Evolutionary conservation across 2,329 filamentous ascomycete genomes (phyloP).

Genomic region (Fusarium aywerte): DNA sequence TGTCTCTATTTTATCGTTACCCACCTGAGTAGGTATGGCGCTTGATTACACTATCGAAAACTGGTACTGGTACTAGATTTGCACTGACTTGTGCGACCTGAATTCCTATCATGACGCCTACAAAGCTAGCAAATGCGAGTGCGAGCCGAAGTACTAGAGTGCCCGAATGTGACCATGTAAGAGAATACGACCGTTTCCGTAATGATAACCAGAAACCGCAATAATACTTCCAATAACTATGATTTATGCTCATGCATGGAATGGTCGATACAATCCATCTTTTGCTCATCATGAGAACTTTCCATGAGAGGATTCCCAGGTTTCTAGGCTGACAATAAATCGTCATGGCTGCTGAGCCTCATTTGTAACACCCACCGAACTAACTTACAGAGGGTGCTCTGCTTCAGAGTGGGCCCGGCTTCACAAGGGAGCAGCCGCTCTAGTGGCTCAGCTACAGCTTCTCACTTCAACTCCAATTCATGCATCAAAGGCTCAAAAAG

Average conservation of each 20-base stretch:
- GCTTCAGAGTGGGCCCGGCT: conserved; percentile 18
- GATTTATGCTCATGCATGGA: too few relatives aligned
- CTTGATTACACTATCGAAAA: background rate
- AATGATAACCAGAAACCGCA: background rate
- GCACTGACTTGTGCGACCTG: conserved; percentile 4
- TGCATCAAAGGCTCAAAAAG: background rate
- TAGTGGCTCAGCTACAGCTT: conserved; percentile 16
- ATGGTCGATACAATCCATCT: background rate
- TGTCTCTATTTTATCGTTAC: too few relatives aligned
- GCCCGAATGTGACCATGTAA: background rate
- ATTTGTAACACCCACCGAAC: background rate
- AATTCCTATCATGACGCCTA: conserved; percentile 32
- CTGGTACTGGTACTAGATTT: conserved; percentile 5
- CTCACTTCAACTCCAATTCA: conserved; percentile 6
- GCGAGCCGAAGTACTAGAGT: background rate
- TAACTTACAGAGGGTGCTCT: background rate
- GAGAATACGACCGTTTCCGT: background rate
- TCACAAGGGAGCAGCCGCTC: conserved; percentile 16
- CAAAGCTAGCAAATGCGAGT: conserved; percentile 19
- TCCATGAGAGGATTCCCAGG: background rate
- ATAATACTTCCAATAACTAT: too few relatives aligned
- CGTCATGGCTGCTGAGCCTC: conserved; percentile 14
- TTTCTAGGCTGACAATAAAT: background rate
- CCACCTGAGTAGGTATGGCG: too few relatives aligned
- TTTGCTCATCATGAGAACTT: background rate